Evolutionary conservation across 805 yeast species (phyloP).

Genomic region (Candida argentea): DNA sequence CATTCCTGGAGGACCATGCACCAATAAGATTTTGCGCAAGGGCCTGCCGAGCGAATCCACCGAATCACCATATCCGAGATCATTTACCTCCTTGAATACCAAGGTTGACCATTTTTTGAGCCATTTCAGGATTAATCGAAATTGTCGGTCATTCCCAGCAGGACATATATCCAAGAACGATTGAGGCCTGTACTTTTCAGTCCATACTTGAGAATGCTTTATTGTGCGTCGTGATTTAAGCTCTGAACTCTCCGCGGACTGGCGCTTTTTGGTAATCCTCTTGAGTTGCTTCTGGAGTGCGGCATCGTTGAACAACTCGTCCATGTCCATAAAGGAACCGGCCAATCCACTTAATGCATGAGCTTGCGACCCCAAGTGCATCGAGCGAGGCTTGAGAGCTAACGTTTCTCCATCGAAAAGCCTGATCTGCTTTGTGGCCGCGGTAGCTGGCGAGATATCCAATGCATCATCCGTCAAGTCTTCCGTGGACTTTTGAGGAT

Average conservation of each 20-base stretch:
- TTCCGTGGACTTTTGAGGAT: background rate
- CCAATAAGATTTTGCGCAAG: slow-evolving; percentile 49
- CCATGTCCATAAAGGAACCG: slow-evolving; percentile 6
- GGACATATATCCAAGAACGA: slow-evolving; percentile 28
- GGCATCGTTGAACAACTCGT: slow-evolving; percentile 7
- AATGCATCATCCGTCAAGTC: background rate
- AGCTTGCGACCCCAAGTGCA: background rate
- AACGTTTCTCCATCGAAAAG: slow-evolving; percentile 5
- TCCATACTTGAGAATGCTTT: slow-evolving; percentile 17
- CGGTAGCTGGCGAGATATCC: background rate
- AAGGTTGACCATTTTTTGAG: slow-evolving; percentile 26
- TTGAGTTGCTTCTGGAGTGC: slow-evolving; percentile 4
- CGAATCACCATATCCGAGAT: slow-evolving; percentile 3
- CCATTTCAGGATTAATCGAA: slow-evolving; percentile 30
- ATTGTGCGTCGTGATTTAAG: background rate
- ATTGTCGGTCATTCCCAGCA: slow-evolving; percentile 35
- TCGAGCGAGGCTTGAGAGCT: slow-evolving; percentile 4
- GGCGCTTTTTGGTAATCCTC: slow-evolving; percentile 1
- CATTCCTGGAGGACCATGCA: slow-evolving; percentile 89
- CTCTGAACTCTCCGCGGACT: slow-evolving; percentile 1
- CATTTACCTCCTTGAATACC: slow-evolving; percentile 18
- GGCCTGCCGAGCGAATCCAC: slow-evolving; percentile 27
- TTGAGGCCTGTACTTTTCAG: slow-evolving; percentile 31
- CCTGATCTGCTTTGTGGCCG: slow-evolving; percentile 4
- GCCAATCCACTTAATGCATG: background rate